Percentiles rank a stretch among this genome's conserved stretches.
phyloP scores from a whole-genome alignment of 1,139 yeast species.

The Pichia terricola region DNA sequence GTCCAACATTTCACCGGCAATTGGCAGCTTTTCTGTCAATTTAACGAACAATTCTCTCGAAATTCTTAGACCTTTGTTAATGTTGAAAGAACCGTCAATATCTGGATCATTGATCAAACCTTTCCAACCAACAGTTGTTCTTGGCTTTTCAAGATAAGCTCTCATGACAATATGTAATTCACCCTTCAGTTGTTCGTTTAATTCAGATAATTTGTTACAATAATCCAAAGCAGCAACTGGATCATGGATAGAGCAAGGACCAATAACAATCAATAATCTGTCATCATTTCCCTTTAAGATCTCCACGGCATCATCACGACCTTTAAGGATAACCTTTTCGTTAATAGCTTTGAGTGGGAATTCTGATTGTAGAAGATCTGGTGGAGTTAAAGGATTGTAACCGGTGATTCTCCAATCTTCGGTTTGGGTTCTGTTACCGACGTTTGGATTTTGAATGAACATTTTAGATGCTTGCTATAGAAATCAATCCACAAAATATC shows the following conservation, averaged over 20 bases:
- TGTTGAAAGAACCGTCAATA: conserved; percentile 86
- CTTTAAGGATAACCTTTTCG: conserved; percentile 54
- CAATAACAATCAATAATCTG: conserved; percentile 73
- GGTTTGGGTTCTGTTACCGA: conserved; percentile 72
- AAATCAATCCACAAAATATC: too few relatives aligned
- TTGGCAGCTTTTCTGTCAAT: conserved; percentile 74
- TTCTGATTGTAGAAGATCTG: conserved; percentile 88
- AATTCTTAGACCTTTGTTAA: conserved; percentile 86
- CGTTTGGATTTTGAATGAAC: conserved; percentile 76
- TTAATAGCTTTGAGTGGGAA: conserved; percentile 58
- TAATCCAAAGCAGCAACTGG: conserved; percentile 88
- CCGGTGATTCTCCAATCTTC: conserved; percentile 90
- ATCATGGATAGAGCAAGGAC: conserved; percentile 96
- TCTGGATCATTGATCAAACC: conserved; percentile 97
- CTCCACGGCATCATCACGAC: conserved; percentile 67
- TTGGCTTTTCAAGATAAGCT: conserved; percentile 95
- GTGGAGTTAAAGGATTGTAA: conserved; percentile 91
- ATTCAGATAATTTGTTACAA: conserved; percentile 51
- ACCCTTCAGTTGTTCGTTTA: conserved; percentile 54
- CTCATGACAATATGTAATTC: conserved; percentile 90
- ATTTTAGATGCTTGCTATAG: conserved; percentile 29
- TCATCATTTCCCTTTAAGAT: conserved; percentile 72
- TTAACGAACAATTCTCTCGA: conserved; percentile 81
- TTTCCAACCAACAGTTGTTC: conserved; percentile 99
- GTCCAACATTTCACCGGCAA: conserved; percentile 96